A percentile compares a stretch with the other conserved stretches of the same genome.
These are phyloP conservation scores for Babesia divergens DNA, from an alignment of 169 alveolate genomes.

Conservation along the genomic window DNA sequence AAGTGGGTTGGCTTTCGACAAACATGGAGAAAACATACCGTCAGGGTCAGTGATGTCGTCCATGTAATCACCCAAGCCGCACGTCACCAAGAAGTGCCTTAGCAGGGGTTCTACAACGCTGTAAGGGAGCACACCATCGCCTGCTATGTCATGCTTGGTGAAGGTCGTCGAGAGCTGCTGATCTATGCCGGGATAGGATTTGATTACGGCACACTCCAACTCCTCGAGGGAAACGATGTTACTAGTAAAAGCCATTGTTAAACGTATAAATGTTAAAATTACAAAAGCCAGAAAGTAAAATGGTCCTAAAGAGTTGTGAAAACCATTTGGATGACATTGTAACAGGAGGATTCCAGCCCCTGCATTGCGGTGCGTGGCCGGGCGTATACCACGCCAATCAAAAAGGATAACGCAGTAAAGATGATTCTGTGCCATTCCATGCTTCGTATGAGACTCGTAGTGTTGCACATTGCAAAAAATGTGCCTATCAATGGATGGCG, in stretches of 20 bases:
- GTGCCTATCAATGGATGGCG: no score
- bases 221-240: slow-evolving; percentile 23
- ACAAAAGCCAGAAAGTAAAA: not conserved
- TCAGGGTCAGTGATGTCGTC: slow-evolving; percentile 63
- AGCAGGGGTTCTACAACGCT: slow-evolving; percentile 77
- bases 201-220: slow-evolving; percentile 22
- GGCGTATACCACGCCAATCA: no score
- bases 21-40: slow-evolving; percentile 55
- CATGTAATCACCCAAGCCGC: slow-evolving; percentile 80
- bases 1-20: no score
- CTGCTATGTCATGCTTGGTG: slow-evolving; percentile 76
- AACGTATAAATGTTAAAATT: not conserved
- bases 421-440: no score
- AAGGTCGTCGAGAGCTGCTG: slow-evolving; percentile 76
- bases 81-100: slow-evolving; percentile 77
- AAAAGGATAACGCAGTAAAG: no score
- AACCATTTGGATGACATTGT: no score
- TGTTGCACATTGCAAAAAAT: no score
- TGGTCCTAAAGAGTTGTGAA: not conserved
- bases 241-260: not conserved
- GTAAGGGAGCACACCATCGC: slow-evolving; percentile 73
- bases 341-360: slow-evolving; percentile 4
- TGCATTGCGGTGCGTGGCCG: slow-evolving; percentile 43
- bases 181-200: slow-evolving; percentile 78
- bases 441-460: no score